Evolutionary conservation across 1,139 yeast genomes (phyloP).

Genomic region (Hyphopichia fennica): DNA sequence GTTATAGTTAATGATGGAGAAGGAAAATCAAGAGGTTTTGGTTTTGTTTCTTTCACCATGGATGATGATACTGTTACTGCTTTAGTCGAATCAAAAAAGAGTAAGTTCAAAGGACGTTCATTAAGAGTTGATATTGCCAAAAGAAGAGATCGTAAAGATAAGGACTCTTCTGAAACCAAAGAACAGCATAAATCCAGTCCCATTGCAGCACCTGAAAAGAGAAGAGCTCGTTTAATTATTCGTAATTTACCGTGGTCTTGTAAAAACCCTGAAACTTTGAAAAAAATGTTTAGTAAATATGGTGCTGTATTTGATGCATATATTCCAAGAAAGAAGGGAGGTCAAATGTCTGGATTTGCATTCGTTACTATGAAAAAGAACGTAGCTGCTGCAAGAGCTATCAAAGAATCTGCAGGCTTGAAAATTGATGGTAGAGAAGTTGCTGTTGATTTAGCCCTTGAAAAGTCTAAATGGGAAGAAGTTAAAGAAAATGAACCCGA

Average conservation of each 20-base stretch:
- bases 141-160: constrained; percentile 77
- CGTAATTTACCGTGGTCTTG: constrained; percentile 97
- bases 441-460: constrained; percentile 91
- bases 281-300: constrained; percentile 67
- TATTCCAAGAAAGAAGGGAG: constrained; percentile 85
- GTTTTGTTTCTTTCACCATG: constrained; percentile 85
- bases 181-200: constrained; percentile 11
- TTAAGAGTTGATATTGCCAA: constrained; percentile 86
- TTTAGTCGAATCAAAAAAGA: constrained; percentile 61
- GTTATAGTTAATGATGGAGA: constrained; percentile 82
- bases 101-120: constrained; percentile 63
- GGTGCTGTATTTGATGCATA: constrained; percentile 90
- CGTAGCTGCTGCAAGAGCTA: constrained; percentile 77
- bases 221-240: constrained; percentile 81
- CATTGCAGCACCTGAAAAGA: constrained; percentile 45
- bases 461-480: constrained; percentile 77
- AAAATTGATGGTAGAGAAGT: constrained; percentile 90
- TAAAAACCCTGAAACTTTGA: constrained; percentile 70
- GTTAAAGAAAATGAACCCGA: constrained; percentile 40
- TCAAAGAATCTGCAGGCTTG: constrained; percentile 68
- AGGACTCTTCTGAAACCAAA: constrained; percentile 13
- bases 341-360: constrained; percentile 92
- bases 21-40: constrained; percentile 85
- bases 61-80: constrained; percentile 87
- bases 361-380: constrained; percentile 88